Evolutionary conservation across 768 basidiomycete genomes (phyloP).

Genomic region (Scleroderma citrinum): DNA sequence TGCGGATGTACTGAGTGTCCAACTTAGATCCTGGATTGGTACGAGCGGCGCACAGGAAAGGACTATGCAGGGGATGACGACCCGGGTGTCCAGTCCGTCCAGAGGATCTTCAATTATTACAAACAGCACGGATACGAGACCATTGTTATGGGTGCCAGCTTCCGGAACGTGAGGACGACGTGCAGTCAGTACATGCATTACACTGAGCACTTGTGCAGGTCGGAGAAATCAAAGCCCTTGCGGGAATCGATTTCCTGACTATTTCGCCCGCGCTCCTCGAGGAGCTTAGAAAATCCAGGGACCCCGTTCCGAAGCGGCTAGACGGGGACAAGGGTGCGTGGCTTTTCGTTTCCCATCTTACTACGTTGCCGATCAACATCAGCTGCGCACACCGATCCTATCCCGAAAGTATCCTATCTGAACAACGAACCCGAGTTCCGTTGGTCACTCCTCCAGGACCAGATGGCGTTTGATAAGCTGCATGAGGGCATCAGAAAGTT

Average conservation of each 20-base stretch:
- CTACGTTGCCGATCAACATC: not conserved
- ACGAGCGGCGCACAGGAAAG: conserved; percentile 86
- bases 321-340: conserved; percentile 51
- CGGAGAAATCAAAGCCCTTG: conserved; percentile 89
- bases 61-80: conserved; percentile 84
- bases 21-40: conserved; percentile 90
- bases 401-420: conserved; percentile 75
- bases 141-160: conserved; percentile 98
- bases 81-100: conserved; percentile 91
- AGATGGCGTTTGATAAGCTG: conserved; percentile 94
- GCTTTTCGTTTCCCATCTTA: not conserved
- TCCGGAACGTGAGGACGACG: conserved; percentile 68
- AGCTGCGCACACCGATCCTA: conserved; percentile 58
- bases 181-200: conserved; percentile 19
- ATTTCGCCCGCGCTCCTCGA: conserved; percentile 86
- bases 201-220: conserved; percentile 35
- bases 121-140: conserved; percentile 96
- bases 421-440: conserved; percentile 93
- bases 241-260: conserved; percentile 94
- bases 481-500: conserved; percentile 98
- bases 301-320: conserved; percentile 77
- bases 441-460: conserved; percentile 83
- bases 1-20: not conserved
- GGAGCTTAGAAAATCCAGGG: conserved; percentile 73
- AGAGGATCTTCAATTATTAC: conserved; percentile 98